These are phyloP conservation scores for Protoeuglena noctilucae DNA, from an alignment of 139 green algal species.

Conservation along the genomic window DNA sequence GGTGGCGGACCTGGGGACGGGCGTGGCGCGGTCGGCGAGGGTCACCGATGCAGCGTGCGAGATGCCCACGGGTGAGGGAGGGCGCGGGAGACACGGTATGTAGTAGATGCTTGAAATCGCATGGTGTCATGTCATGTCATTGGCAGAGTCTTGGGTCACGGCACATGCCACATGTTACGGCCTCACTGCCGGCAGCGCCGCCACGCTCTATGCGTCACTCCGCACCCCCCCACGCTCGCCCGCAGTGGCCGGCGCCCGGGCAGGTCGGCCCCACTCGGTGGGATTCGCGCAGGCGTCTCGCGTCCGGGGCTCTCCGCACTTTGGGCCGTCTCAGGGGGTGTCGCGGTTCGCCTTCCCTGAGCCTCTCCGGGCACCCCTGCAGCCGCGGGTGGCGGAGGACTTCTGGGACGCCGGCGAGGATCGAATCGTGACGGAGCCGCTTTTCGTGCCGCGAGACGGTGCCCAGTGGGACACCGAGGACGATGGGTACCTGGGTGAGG, in stretches of 20 bases:
- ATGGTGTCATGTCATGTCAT: too few relatives aligned
- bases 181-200: neutral
- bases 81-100: too few relatives aligned
- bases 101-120: too few relatives aligned
- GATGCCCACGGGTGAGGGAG: too few relatives aligned
- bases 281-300: slow-evolving; percentile 4
- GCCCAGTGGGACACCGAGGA: neutral
- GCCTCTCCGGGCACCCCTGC: slow-evolving; percentile 18
- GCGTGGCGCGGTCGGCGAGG: slow-evolving; percentile 6
- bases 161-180: too few relatives aligned
- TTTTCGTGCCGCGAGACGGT: slow-evolving; percentile 23
- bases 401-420: slow-evolving; percentile 13
- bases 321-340: slow-evolving; percentile 9
- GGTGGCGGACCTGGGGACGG: slow-evolving; percentile 8
- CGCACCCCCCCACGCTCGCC: neutral
- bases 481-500: neutral
- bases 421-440: slow-evolving; percentile 18
- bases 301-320: slow-evolving; percentile 1
- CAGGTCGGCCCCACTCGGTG: neutral
- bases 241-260: slow-evolving; percentile 1
- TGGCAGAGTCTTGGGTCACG: too few relatives aligned
- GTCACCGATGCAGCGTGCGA: slow-evolving; percentile 20
- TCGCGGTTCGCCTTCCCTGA: too few relatives aligned
- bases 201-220: slow-evolving; percentile 1
- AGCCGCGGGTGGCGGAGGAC: neutral